Percentiles rank a stretch among this genome's conserved stretches.
Conservation (phyloP, 331 rosid species). For the Quercus tomentella region DNA sequence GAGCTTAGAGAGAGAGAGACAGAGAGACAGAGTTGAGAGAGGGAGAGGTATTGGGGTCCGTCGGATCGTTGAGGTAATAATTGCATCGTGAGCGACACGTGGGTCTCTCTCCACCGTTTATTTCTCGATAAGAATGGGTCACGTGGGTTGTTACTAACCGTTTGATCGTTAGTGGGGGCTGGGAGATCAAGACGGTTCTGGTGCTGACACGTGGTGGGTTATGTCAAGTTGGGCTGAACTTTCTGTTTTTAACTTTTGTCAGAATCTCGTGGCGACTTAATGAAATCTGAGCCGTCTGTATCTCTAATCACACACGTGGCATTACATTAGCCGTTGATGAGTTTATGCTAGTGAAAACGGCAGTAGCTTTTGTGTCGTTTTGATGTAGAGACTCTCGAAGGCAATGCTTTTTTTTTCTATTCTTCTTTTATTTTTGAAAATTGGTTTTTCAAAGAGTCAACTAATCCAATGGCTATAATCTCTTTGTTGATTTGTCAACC, state of each 20-base stretch:
- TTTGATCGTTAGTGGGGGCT: conserved; percentile 16
- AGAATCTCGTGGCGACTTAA: not conserved
- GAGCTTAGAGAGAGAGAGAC: not conserved
- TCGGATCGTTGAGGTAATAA: conserved; percentile 46
- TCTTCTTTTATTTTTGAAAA: too few species aligned
- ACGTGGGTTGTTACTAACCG: conserved; percentile 6
- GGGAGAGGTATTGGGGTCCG: conserved; percentile 38
- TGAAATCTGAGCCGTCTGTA: not conserved
- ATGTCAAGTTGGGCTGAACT: not conserved
- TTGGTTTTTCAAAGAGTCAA: too few species aligned
- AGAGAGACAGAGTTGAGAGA: not conserved
- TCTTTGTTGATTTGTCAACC: too few species aligned
- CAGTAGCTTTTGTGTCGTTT: not conserved
- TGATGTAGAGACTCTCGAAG: too few species aligned
- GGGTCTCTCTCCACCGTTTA: conserved; percentile 11
- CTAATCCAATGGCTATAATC: too few species aligned
- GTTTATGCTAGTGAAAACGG: not conserved
- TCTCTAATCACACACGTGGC: not conserved
- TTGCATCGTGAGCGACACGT: conserved; percentile 37
- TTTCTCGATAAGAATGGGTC: conserved; percentile 22
- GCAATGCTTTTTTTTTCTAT: too few species aligned
- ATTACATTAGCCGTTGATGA: not conserved
- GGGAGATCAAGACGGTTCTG: not conserved
- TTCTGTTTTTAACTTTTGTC: not conserved
- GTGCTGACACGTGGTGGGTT: not conserved